A percentile compares a stretch with the other conserved stretches of the same genome.
phyloP scores from a whole-genome alignment of 2,329 filamentous ascomycete genomes.

The Mycogone perniciosa region DNA sequence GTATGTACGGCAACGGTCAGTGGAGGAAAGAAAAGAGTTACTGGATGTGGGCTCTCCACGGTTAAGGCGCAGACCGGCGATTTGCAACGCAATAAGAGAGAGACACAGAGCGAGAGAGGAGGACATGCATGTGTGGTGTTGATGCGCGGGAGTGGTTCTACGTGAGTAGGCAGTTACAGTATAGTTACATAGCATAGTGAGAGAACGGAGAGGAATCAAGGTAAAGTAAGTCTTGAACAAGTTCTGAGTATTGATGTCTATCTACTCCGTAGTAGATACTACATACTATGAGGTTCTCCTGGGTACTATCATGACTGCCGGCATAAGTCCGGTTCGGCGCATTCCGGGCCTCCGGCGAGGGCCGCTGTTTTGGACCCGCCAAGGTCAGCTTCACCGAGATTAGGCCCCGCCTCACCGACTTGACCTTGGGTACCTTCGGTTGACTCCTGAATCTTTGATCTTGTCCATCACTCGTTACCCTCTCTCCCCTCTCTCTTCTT shows the following conservation, averaged over 20 bases:
- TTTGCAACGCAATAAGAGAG: slow-evolving; percentile 3
- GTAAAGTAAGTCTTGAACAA: no score
- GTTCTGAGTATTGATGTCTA: no score
- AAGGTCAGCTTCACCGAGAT: background rate
- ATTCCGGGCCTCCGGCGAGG: background rate
- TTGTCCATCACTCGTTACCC: background rate
- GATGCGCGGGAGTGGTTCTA: background rate
- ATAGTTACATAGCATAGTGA: no score
- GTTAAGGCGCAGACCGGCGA: slow-evolving; percentile 10
- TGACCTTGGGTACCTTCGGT: background rate
- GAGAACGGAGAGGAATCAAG: no score
- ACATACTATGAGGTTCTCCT: no score
- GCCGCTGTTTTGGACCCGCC: background rate
- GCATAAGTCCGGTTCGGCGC: background rate
- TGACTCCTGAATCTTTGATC: background rate
- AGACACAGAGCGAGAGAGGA: slow-evolving; percentile 1
- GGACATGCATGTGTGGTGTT: slow-evolving; percentile 5
- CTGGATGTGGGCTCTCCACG: slow-evolving; percentile 2
- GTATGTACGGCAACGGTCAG: background rate
- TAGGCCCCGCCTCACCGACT: background rate
- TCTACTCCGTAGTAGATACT: no score
- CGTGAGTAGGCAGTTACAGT: no score
- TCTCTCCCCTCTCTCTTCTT: background rate
- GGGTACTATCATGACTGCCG: no score
- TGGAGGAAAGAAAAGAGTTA: slow-evolving; percentile 1